Evolutionary conservation across 2,329 filamentous ascomycete genomes (phyloP).

Genomic region (Fusarium multiceps): DNA sequence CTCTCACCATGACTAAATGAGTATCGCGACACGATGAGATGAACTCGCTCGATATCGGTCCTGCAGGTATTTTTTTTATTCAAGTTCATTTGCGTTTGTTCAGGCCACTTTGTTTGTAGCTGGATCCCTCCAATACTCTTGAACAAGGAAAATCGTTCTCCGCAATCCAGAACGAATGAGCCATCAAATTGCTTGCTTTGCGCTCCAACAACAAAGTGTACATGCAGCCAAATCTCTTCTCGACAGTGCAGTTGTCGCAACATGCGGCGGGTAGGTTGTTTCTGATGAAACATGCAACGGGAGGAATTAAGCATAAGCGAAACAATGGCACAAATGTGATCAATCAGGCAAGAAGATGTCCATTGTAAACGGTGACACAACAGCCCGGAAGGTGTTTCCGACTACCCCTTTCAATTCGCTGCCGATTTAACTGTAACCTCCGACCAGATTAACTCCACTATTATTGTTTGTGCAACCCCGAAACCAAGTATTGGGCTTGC

Average conservation of each 20-base stretch:
- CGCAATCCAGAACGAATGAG: accelerated
- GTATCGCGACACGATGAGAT: neutral
- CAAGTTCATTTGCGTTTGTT: no score
- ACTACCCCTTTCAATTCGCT: neutral
- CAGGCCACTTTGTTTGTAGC: neutral
- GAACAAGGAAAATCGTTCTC: neutral
- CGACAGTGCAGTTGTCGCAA: neutral
- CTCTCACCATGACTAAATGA: neutral
- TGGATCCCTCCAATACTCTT: accelerated
- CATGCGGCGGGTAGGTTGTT: no score
- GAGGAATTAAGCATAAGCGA: neutral
- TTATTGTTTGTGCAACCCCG: neutral
- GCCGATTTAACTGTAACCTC: accelerated
- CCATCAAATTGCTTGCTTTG: neutral
- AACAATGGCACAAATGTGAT: neutral
- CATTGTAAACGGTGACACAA: neutral
- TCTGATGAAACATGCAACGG: neutral
- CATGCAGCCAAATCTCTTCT: no score
- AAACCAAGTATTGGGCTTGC: neutral
- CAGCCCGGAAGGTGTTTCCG: neutral
- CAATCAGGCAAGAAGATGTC: neutral
- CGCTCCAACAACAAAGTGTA: accelerated
- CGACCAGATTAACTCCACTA: accelerated
- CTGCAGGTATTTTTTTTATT: no score
- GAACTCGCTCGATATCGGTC: no score